Evolutionary conservation across 2,329 filamentous ascomycete species (phyloP), one percentile per base, ranked within the genome.

Genomic region (Diaporthe ampelina): DNA sequence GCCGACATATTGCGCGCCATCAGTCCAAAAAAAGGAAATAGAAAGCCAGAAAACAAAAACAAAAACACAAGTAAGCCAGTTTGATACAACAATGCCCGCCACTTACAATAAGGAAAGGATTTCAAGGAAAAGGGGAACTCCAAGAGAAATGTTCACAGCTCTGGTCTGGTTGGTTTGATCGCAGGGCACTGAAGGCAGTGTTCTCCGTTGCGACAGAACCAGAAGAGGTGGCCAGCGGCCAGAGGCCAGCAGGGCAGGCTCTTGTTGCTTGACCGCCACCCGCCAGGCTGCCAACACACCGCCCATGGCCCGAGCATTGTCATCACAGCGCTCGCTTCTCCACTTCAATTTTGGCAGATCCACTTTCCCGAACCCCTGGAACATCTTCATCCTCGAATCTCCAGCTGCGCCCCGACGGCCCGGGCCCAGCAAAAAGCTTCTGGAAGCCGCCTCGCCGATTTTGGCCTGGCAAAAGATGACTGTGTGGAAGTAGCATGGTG

Each of bases 331-430:
- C 59, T 72, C 63, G 56, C 68, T 57, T 40, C 74, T 54, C 71
- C 74, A 73, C 72, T 68, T 69, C 71, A 73, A 75, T 74, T 71
- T 75, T 74, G 71, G 58, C 68, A 68, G 70, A 70, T 75, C 74
- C 74, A 75, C 74, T 74, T 59, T 65, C 45, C 59, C 63, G 43
- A 67, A 40, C 65, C 74, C 73, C 67, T 67, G 70, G 74, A 61
- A 65, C 67, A 69, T 70, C 45, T 45, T 45, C 43, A 68, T 75
- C 72, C 72, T 74, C 58, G 72, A 68, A 74, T 56, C 43, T 74
- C 52, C 52, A 50, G 65, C 74, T 61, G 61, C 45, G 67, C 72
- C 67, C 54, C 72, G 67, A 75, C 70, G 67, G 32, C 52, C 58
- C 59, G 67, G 67, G 26, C 19, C 45, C 26, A 48, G 56, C 58